These are phyloP conservation scores for Cercospora sesami DNA, from an alignment of 2,329 filamentous ascomycete genomes.

Conservation along the genomic window DNA sequence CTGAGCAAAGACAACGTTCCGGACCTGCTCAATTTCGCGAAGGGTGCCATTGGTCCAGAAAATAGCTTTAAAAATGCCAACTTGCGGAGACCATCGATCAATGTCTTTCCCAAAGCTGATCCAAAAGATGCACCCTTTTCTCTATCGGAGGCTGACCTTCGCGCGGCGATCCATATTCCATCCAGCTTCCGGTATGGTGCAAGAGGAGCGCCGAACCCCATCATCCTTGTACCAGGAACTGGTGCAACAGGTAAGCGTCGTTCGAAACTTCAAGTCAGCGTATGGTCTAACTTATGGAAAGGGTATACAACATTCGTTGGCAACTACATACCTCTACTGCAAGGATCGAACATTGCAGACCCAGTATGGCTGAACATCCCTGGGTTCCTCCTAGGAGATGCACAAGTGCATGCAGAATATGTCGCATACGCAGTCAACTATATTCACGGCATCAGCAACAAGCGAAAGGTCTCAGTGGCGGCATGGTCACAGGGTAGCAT, in stretches of 20 bases:
- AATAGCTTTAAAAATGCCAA: constrained; percentile 35
- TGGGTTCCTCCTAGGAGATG: neutral
- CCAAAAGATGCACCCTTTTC: neutral
- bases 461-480: neutral
- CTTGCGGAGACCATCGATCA: constrained; percentile 19
- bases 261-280: neutral
- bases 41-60: constrained; percentile 25
- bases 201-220: neutral
- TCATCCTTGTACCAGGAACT: neutral
- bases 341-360: neutral
- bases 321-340: neutral
- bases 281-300: neutral
- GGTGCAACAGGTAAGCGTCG: neutral
- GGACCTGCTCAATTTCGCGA: constrained; percentile 24
- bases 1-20: constrained; percentile 34
- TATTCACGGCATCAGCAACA: neutral
- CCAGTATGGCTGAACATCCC: neutral
- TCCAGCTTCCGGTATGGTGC: neutral
- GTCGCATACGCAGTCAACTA: neutral
- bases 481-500: neutral
- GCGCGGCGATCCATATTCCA: neutral
- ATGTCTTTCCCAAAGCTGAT: neutral
- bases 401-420: neutral
- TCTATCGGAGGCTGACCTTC: neutral
- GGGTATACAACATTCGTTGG: neutral